These are phyloP conservation scores for Suillus americanus DNA, from an alignment of 768 basidiomycete genomes.

Conservation along the genomic window DNA sequence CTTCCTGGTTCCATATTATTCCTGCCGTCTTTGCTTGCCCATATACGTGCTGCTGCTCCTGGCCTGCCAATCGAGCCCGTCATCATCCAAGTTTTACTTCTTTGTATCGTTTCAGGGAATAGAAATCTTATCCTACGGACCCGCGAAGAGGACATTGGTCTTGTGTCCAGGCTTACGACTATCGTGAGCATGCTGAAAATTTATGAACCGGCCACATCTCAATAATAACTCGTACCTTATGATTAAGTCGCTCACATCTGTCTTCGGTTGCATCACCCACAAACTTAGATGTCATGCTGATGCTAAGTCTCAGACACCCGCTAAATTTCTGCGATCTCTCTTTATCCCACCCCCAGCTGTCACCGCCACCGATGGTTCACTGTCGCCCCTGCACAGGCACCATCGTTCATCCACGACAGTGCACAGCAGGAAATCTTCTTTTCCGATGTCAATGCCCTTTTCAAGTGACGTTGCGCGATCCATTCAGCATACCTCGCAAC, in stretches of 20 bases:
- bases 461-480: slow-evolving; percentile 20
- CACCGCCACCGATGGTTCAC: slow-evolving; percentile 16
- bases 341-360: slow-evolving; percentile 32
- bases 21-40: slow-evolving; percentile 48
- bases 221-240: slow-evolving; percentile 8
- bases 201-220: not conserved
- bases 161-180: slow-evolving; percentile 56
- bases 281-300: slow-evolving; percentile 49
- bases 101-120: slow-evolving; percentile 61
- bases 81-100: slow-evolving; percentile 64
- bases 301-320: slow-evolving; percentile 17
- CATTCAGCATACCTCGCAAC: slow-evolving; percentile 13
- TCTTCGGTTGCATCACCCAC: slow-evolving; percentile 61
- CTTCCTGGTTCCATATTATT: slow-evolving; percentile 45
- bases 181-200: slow-evolving; percentile 41
- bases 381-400: slow-evolving; percentile 14
- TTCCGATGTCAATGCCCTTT: slow-evolving; percentile 22
- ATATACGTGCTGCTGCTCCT: slow-evolving; percentile 45
- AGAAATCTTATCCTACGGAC: slow-evolving; percentile 66
- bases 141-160: slow-evolving; percentile 59
- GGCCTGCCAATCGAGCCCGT: slow-evolving; percentile 59
- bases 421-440: slow-evolving; percentile 26
- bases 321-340: slow-evolving; percentile 36
- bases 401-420: slow-evolving; percentile 21
- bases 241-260: slow-evolving; percentile 56